A percentile compares a stretch with the other conserved stretches of the same genome.
phyloP scores from a whole-genome alignment of 345 rosid species.

The Pistacia integerrima region DNA sequence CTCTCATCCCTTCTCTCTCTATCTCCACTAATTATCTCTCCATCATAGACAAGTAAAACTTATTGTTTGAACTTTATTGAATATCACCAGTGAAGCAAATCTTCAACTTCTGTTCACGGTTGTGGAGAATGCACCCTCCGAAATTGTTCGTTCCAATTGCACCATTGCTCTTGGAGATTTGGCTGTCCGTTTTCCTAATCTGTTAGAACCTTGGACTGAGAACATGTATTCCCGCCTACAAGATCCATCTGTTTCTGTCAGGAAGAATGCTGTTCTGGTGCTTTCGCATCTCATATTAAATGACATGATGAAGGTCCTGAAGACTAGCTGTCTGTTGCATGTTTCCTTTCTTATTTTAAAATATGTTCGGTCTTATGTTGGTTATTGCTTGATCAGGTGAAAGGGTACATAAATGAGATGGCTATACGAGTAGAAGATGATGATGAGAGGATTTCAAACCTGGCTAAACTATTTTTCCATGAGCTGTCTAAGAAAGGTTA shows the following conservation, averaged over 20 bases:
- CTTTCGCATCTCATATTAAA: conserved; percentile 98
- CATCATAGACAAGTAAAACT: neutral
- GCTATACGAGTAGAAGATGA: conserved; percentile 82
- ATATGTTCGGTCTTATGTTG: conserved; percentile 28
- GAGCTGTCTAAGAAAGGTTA: conserved; percentile 97
- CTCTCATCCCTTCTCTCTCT: conserved; percentile 18
- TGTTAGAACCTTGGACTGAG: conserved; percentile 97
- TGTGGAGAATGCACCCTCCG: conserved; percentile 91
- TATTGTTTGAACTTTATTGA: conserved; percentile 28
- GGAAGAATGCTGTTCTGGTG: conserved; percentile 97
- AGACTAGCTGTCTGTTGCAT: conserved; percentile 19
- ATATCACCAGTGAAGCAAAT: conserved; percentile 72
- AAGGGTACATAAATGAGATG: conserved; percentile 95
- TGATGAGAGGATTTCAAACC: conserved; percentile 85
- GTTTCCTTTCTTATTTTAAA: conserved; percentile 13
- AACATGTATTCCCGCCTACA: conserved; percentile 81
- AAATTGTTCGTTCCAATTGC: conserved; percentile 92
- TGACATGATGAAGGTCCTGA: conserved; percentile 97
- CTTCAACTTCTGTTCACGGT: conserved; percentile 98
- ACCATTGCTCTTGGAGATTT: conserved; percentile 94
- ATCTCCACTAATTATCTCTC: neutral
- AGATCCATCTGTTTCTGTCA: conserved; percentile 77
- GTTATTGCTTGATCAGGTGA: conserved; percentile 62
- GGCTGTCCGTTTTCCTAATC: conserved; percentile 96
- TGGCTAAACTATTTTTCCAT: conserved; percentile 87